Percentiles rank a stretch among this genome's conserved stretches.
Evolutionary conservation across 345 rosid genomes (phyloP).

Genomic region (Pugionium cornutum): DNA sequence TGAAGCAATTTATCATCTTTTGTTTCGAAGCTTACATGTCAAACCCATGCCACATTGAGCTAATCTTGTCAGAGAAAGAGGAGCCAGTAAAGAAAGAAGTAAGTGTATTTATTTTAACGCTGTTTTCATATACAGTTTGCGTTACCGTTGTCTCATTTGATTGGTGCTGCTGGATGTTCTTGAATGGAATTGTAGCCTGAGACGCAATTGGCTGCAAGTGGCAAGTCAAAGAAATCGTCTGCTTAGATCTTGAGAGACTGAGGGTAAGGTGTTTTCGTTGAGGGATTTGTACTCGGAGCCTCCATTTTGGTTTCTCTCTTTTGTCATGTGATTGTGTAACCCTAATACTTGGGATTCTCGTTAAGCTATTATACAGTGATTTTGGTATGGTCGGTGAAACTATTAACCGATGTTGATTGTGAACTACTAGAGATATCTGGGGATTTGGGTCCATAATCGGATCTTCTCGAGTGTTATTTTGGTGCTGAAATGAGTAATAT

Average conservation of each 20-base stretch:
- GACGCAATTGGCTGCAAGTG: slow-evolving; percentile 4
- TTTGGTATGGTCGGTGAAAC: neutral
- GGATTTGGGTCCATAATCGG: neutral
- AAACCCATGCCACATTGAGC: slow-evolving; percentile 73
- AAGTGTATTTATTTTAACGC: neutral
- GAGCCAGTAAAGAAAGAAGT: slow-evolving; percentile 73
- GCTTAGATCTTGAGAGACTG: neutral
- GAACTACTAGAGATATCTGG: neutral
- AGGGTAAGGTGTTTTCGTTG: neutral
- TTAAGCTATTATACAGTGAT: neutral
- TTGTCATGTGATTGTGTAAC: neutral
- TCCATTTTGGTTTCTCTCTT: neutral
- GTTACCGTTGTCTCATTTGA: neutral
- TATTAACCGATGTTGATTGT: neutral
- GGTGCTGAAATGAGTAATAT: neutral
- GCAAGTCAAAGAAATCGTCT: slow-evolving; percentile 18
- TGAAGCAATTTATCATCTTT: neutral
- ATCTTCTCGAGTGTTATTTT: neutral
- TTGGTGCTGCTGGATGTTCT: slow-evolving; percentile 2
- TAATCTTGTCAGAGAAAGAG: slow-evolving; percentile 66
- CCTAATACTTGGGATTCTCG: neutral
- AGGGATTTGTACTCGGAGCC: neutral
- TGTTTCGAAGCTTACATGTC: slow-evolving; percentile 67
- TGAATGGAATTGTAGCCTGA: slow-evolving; percentile 8
- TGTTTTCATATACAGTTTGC: slow-evolving; percentile 12